phyloP scores from a whole-genome alignment of 2,329 filamentous ascomycete species.

The Xylariaceae sp. region DNA sequence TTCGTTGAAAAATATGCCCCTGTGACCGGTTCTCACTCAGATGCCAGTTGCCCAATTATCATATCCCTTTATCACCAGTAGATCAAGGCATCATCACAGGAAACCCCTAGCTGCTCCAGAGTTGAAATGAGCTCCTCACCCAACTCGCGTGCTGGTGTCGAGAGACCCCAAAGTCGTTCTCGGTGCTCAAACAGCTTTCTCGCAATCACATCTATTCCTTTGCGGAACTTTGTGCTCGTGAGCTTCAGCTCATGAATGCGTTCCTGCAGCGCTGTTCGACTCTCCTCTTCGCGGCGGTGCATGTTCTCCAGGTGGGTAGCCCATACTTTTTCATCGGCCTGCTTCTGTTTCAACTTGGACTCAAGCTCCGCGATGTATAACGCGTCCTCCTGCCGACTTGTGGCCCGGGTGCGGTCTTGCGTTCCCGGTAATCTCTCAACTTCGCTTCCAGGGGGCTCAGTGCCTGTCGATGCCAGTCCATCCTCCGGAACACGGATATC shows the following conservation, averaged over 20 bases:
- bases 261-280: not conserved
- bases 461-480: not conserved
- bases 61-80: not conserved
- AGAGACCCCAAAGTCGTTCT: slow-evolving; percentile 7
- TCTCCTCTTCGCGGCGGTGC: not conserved
- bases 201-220: not conserved
- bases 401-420: not conserved
- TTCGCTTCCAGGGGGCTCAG: not conserved
- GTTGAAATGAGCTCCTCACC: slow-evolving; percentile 9
- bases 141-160: slow-evolving; percentile 4
- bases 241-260: not conserved
- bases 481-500: slow-evolving; percentile 1
- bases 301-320: slow-evolving; percentile 2
- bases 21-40: not conserved
- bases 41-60: not conserved
- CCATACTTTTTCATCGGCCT: slow-evolving; percentile 11
- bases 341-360: slow-evolving; percentile 2
- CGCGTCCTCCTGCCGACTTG: not conserved
- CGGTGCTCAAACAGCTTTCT: slow-evolving; percentile 3
- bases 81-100: slow-evolving; percentile 1
- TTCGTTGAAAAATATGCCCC: not conserved
- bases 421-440: not conserved
- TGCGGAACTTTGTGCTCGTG: not conserved
- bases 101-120: not conserved
- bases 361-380: slow-evolving; percentile 13